Evolutionary conservation across 768 basidiomycete species (phyloP).

Genomic region (Boletus tomentosulus): DNA sequence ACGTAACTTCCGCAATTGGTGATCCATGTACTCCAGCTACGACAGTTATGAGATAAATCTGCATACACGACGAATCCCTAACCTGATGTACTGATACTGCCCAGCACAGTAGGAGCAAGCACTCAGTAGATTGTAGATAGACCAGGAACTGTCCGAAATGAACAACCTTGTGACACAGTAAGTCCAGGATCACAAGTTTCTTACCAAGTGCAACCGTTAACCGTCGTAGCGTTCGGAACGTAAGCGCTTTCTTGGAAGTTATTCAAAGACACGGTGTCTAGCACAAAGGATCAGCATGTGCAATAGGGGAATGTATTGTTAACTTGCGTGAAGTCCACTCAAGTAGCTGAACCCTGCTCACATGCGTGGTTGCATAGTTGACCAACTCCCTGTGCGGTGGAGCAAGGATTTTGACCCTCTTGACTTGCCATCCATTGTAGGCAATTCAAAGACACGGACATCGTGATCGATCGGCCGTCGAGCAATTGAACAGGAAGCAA

Average conservation of each 20-base stretch:
- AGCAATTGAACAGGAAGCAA: not conserved
- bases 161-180: not conserved
- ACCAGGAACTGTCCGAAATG: slow-evolving; percentile 24
- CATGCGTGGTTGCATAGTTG: slow-evolving; percentile 15
- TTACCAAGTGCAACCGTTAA: slow-evolving; percentile 25
- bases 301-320: not conserved
- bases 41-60: slow-evolving; percentile 1
- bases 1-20: slow-evolving; percentile 10
- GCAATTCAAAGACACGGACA: slow-evolving; percentile 13
- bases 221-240: slow-evolving; percentile 14
- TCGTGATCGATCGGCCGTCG: not conserved
- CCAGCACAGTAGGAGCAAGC: slow-evolving; percentile 21
- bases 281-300: not conserved
- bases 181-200: not conserved
- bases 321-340: not conserved
- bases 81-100: slow-evolving; percentile 15
- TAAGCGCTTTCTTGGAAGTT: slow-evolving; percentile 18
- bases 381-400: slow-evolving; percentile 14
- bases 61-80: not conserved
- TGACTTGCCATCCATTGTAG: slow-evolving; percentile 9
- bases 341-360: slow-evolving; percentile 5
- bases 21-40: slow-evolving; percentile 23
- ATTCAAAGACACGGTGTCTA: slow-evolving; percentile 14
- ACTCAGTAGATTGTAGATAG: slow-evolving; percentile 28
- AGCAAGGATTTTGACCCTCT: slow-evolving; percentile 11